Percentiles rank a stretch among this genome's conserved stretches.
These are phyloP conservation scores for Streptanthus diversifolius DNA, from an alignment of 345 rosid genomes.

Conservation along the genomic window DNA sequence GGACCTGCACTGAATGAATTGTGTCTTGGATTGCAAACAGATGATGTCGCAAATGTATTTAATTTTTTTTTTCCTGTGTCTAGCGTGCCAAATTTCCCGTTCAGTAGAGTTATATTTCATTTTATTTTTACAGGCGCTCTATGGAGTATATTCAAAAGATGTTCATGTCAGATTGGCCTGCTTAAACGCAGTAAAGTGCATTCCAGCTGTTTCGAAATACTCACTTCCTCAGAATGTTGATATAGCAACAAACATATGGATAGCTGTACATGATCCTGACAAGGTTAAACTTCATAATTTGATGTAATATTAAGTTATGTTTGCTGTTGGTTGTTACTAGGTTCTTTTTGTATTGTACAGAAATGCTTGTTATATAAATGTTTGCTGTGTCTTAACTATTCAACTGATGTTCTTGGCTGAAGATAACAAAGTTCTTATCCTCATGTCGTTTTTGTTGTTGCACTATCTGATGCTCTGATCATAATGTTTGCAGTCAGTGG, in stretches of 20 bases:
- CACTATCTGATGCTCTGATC: slow-evolving; percentile 6
- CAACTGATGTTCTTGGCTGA: neutral
- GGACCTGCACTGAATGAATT: slow-evolving; percentile 90
- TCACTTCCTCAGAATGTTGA: slow-evolving; percentile 72
- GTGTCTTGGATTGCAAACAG: slow-evolving; percentile 84
- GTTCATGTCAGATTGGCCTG: slow-evolving; percentile 97
- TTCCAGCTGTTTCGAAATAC: slow-evolving; percentile 75
- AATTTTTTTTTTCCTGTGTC: neutral
- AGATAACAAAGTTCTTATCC: neutral
- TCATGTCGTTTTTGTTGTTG: neutral
- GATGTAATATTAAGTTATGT: slow-evolving; percentile 2
- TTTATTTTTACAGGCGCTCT: slow-evolving; percentile 58
- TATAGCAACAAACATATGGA: slow-evolving; percentile 88
- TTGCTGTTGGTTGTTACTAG: neutral
- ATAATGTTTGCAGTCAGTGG: slow-evolving; percentile 59
- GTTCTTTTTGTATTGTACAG: neutral
- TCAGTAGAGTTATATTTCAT: slow-evolving; percentile 17
- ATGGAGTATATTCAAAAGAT: slow-evolving; percentile 90
- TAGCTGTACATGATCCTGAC: slow-evolving; percentile 90
- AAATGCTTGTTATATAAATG: neutral
- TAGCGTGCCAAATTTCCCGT: neutral
- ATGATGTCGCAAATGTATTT: slow-evolving; percentile 81
- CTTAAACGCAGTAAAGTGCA: slow-evolving; percentile 88
- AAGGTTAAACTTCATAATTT: slow-evolving; percentile 51
- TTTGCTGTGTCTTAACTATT: neutral